Percentiles rank a stretch among this genome's conserved stretches.
Evolutionary conservation across 805 yeast species (phyloP).

Genomic region (Clavispora carvajalis): DNA sequence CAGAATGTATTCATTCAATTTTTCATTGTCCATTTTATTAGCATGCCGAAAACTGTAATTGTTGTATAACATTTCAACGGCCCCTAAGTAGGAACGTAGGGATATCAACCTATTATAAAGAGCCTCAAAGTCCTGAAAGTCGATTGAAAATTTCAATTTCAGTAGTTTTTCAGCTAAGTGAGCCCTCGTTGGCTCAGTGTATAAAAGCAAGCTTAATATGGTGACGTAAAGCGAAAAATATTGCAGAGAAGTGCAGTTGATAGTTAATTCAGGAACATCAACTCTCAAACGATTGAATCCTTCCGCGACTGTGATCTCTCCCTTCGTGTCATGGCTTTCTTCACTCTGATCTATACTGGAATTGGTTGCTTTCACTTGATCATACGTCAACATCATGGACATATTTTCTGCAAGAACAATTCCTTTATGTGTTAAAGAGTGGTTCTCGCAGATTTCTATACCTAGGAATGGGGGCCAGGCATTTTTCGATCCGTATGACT

Average conservation of each 20-base stretch:
- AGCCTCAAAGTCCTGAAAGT: constrained; percentile 54
- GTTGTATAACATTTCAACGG: constrained; percentile 36
- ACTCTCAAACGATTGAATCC: constrained; percentile 42
- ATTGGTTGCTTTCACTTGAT: constrained; percentile 32
- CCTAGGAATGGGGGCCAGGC: constrained; percentile 93
- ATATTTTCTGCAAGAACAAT: constrained; percentile 59
- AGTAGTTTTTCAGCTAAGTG: constrained; percentile 54
- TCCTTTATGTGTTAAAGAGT: constrained; percentile 35
- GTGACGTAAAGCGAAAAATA: constrained; percentile 64
- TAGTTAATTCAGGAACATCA: constrained; percentile 64
- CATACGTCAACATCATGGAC: constrained; percentile 56
- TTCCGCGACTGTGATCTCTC: constrained; percentile 2
- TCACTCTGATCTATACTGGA: constrained; percentile 10
- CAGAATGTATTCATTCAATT: constrained; percentile 38
- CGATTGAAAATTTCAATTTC: constrained; percentile 64
- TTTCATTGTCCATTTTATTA: constrained; percentile 44
- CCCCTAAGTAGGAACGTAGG: constrained; percentile 45
- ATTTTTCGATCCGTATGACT: constrained; percentile 53
- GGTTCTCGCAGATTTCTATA: constrained; percentile 58
- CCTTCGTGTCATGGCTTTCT: constrained; percentile 1
- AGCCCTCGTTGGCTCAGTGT: constrained; percentile 66
- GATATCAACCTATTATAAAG: constrained; percentile 42
- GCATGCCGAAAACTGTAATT: constrained; percentile 46
- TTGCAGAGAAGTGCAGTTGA: constrained; percentile 69
- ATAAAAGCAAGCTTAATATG: constrained; percentile 57